Base-by-base conservation (phyloP, 208 protist genomes). In the Leishmania braziliensis region DNA sequence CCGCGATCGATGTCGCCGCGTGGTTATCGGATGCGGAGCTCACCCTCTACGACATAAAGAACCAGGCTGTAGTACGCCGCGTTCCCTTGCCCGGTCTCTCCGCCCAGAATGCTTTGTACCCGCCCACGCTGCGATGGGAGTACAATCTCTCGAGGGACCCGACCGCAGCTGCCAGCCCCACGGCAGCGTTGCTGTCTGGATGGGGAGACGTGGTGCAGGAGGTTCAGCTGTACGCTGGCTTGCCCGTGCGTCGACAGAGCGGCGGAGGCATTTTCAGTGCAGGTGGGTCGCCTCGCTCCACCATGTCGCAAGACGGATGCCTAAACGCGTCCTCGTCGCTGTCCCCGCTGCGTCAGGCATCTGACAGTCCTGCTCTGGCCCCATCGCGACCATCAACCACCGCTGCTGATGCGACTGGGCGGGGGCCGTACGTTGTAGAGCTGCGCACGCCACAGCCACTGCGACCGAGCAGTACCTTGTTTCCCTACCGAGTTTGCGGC, bases 121-220 rank as follows among this genome's bases (percentile, higher is more conserved):
- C 83, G 48, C 84, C 86, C 6, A 88, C 88, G 33, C 80, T 96
- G 65, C 66, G 89, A 16, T 96, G 91, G 91, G 91, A 96, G 68
- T 60, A 69, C 1, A n/a, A 33, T 39, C n/a, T 20, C 3, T 54
- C 63, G 60, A 48, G 46, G 16, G 60, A 56, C 76, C 33, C 54
- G 12, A 16, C 60, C 23, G 29, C 29, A 23, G 39, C 33, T 16
- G 18, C 62, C 36, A 53, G 14, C 53, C 33, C 78, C 3, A 46
- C 58, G 39, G 80, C 74, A 0, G 69, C 83, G 78, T 78, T 96
- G 20, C 81, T 88, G 33, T 93, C 87, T 74, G 91, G 86, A 26
- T 96, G 93, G 92, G 91, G 89, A 0, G 85, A 95, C 66, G 92
- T 90, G 85, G 83, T 95, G 53, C 89, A 93, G 79, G 83, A 88